These are phyloP conservation scores for Drechslerella stenobrocha DNA, from an alignment of 2,329 filamentous ascomycete species.

Conservation along the genomic window DNA sequence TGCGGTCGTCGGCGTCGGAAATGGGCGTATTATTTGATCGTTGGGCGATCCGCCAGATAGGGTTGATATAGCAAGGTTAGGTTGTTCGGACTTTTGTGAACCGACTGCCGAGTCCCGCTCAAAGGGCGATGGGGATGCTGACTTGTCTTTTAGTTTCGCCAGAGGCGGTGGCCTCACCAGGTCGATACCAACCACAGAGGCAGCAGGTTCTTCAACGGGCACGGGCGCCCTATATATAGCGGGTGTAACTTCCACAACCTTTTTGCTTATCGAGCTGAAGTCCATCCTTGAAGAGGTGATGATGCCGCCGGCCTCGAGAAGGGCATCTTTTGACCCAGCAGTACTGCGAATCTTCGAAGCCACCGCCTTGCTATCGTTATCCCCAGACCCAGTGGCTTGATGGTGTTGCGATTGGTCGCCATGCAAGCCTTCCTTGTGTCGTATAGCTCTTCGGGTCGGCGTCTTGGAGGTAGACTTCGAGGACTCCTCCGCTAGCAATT, in stretches of 20 bases:
- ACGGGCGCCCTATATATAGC: conserved; percentile 11
- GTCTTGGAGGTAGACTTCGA: conserved; percentile 6
- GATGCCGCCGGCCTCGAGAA: background rate
- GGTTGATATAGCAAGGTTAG: conserved; percentile 44
- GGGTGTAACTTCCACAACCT: conserved; percentile 7
- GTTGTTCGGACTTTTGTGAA: conserved; percentile 39
- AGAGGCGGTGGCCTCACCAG: conserved; percentile 19
- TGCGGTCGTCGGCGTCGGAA: conserved; percentile 42
- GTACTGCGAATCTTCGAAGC: background rate
- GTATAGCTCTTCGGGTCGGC: conserved; percentile 22
- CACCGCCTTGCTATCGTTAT: background rate
- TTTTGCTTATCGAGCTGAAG: background rate
- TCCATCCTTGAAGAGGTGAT: background rate
- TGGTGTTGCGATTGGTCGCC: conserved; percentile 6
- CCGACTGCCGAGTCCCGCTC: background rate
- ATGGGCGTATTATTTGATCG: conserved; percentile 32
- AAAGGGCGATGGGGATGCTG: conserved; percentile 22
- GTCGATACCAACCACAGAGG: conserved; percentile 16
- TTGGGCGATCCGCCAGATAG: conserved; percentile 19
- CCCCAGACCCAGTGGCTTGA: too few species aligned
- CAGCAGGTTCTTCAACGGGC: conserved; percentile 25
- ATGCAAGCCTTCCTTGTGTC: conserved; percentile 8
- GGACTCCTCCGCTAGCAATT: conserved; percentile 13
- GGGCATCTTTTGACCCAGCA: conserved; percentile 3
- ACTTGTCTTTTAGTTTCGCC: conserved; percentile 30